Evolutionary conservation across 805 yeast species (phyloP).

Genomic region (Ogataea pignaliae): DNA sequence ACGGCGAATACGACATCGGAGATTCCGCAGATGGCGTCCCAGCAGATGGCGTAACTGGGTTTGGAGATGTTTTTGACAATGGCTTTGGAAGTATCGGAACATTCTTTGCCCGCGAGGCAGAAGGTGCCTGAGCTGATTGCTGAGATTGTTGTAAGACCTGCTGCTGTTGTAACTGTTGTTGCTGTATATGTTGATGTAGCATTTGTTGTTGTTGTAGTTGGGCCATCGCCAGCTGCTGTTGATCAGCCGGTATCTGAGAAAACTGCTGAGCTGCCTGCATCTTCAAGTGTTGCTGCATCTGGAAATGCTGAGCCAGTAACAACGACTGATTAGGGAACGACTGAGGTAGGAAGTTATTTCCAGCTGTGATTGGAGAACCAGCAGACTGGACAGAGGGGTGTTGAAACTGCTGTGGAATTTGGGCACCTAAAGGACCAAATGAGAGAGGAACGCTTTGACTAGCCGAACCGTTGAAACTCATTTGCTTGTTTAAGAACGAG

Average conservation of each 20-base stretch:
- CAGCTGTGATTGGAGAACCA: slow-evolving; percentile 4
- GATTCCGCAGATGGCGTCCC: slow-evolving; percentile 2
- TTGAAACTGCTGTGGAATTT: slow-evolving; percentile 6
- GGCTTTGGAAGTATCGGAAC: background rate
- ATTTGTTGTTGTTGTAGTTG: slow-evolving; percentile 1
- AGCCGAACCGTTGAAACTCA: slow-evolving; percentile 2
- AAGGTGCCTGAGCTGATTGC: background rate
- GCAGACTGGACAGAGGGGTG: slow-evolving; percentile 5
- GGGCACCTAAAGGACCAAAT: background rate
- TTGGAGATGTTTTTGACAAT: background rate
- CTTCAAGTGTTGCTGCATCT: slow-evolving; percentile 3
- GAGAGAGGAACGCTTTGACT: slow-evolving; percentile 1
- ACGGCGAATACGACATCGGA: slow-evolving; percentile 11
- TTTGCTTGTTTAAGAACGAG: slow-evolving; percentile 3
- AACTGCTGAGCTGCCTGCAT: slow-evolving; percentile 3
- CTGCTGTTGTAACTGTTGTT: background rate
- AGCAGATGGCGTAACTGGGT: background rate
- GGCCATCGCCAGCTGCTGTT: background rate
- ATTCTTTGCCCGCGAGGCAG: background rate
- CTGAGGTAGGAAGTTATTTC: slow-evolving; percentile 9
- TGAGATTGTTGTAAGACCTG: background rate
- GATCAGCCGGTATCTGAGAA: background rate
- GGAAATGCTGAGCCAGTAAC: slow-evolving; percentile 6
- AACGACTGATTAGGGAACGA: slow-evolving; percentile 10
- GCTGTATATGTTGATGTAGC: background rate